A percentile compares a stretch with the other conserved stretches of the same genome.
phyloP scores from a whole-genome alignment of 192 early-diverging fungal species.

The Linnemannia elongata region DNA sequence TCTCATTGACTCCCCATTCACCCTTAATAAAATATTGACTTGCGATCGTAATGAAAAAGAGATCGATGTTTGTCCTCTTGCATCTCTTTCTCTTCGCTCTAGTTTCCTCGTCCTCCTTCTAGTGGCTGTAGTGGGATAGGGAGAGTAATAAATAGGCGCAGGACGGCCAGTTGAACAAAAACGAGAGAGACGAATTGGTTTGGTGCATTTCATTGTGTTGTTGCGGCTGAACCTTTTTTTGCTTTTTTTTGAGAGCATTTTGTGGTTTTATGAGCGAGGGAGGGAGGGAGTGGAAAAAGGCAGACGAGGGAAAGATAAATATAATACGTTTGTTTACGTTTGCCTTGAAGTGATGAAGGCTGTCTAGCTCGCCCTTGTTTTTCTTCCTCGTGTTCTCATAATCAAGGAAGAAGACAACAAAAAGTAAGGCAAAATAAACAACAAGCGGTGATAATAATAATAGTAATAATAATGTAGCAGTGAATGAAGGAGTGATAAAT shows the following conservation, averaged over 20 bases:
- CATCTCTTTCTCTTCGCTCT: background rate
- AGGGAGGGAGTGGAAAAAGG: no score
- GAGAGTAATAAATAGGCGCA: background rate
- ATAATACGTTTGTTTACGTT: background rate
- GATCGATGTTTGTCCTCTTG: background rate
- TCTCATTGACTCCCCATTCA: background rate
- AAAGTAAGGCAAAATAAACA: no score
- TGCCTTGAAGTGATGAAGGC: no score
- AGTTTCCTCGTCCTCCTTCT: background rate
- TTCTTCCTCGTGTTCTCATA: no score
- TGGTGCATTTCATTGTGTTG: background rate
- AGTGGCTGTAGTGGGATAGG: background rate
- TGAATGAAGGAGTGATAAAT: background rate
- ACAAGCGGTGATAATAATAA: no score
- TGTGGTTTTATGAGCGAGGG: background rate
- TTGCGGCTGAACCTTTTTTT: background rate
- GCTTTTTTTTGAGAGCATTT: conserved; percentile 2
- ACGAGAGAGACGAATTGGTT: background rate
- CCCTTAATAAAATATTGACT: background rate
- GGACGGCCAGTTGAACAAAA: background rate
- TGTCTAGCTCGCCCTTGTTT: no score
- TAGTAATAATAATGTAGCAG: no score
- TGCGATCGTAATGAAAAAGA: background rate
- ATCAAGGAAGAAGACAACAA: no score
- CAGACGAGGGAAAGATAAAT: background rate